Conservation (phyloP, 768 basidiomycete genomes). For the Boletus edulis region DNA sequence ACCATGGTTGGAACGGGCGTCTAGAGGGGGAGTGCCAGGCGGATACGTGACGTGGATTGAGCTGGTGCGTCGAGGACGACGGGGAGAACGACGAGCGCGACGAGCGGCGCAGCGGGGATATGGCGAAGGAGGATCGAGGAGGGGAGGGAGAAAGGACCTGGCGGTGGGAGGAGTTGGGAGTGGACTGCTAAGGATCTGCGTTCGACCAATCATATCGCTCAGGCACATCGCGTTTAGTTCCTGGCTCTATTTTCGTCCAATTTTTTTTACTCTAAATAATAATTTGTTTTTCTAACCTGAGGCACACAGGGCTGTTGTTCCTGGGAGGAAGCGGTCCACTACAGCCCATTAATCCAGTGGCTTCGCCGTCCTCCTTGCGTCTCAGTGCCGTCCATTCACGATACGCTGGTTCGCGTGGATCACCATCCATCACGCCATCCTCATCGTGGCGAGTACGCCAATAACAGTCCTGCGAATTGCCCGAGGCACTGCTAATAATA, state of each 20-base stretch:
- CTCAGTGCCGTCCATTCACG: no score
- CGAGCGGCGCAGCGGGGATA: slow-evolving; percentile 1
- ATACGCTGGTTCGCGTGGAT: slow-evolving; percentile 13
- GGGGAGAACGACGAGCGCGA: slow-evolving; percentile 7
- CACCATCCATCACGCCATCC: slow-evolving; percentile 1
- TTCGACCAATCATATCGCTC: slow-evolving; percentile 33
- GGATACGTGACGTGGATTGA: neutral
- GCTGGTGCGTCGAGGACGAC: neutral
- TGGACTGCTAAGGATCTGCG: slow-evolving; percentile 32
- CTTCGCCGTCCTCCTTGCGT: neutral
- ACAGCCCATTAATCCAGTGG: no score
- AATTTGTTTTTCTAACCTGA: neutral
- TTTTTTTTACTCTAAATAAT: neutral
- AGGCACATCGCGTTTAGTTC: slow-evolving; percentile 36
- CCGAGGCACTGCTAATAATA: slow-evolving; percentile 7
- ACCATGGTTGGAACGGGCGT: slow-evolving; percentile 20
- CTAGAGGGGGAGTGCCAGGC: neutral
- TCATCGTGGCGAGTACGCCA: neutral
- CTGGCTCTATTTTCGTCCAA: slow-evolving; percentile 23
- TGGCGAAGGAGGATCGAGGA: slow-evolving; percentile 15
- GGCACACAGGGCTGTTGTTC: neutral
- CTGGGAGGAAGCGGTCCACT: neutral
- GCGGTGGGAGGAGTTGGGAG: slow-evolving; percentile 31
- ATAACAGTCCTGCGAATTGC: neutral
- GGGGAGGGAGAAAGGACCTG: slow-evolving; percentile 24